A percentile compares a stretch with the other conserved stretches of the same genome.
These are phyloP conservation scores for Ustilaginoidea virens DNA, from an alignment of 2,329 filamentous ascomycete genomes.

Conservation along the genomic window DNA sequence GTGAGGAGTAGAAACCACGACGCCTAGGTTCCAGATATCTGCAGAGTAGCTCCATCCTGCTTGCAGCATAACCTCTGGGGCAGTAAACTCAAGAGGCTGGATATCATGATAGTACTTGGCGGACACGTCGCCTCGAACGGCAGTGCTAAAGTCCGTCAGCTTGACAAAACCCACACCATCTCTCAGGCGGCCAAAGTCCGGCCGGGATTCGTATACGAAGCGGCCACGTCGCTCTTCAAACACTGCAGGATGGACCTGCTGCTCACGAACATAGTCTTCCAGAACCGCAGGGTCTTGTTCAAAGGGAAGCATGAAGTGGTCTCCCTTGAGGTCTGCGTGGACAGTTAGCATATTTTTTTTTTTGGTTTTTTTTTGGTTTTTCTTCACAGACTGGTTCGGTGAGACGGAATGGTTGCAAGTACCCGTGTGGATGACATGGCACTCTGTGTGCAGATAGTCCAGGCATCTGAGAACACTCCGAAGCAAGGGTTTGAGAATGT, in stretches of 20 bases:
- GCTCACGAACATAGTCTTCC: conserved; percentile 9
- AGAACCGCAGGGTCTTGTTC: conserved; percentile 11
- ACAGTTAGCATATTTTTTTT: conserved; percentile 5
- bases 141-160: conserved; percentile 14
- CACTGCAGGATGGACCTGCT: conserved; percentile 10
- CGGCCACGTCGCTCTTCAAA: conserved; percentile 10
- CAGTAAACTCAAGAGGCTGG: conserved; percentile 15
- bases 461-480: conserved; percentile 20
- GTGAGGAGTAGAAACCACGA: conserved; percentile 10
- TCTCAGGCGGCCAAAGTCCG: conserved; percentile 10
- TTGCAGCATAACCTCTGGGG: conserved; percentile 16
- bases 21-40: conserved; percentile 16
- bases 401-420: conserved; percentile 4
- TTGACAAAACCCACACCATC: conserved; percentile 12
- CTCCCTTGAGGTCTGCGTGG: conserved; percentile 10
- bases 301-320: conserved; percentile 13
- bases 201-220: conserved; percentile 10
- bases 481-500: conserved; percentile 12
- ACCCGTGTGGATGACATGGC: conserved; percentile 25
- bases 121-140: conserved; percentile 10
- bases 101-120: conserved; percentile 11
- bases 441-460: conserved; percentile 24
- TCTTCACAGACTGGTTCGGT: no score
- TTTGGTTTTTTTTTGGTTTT: no score
- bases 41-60: conserved; percentile 16